Conservation (phyloP, 352 stramenopile genomes). For the Globisporangium iwayamae region DNA sequence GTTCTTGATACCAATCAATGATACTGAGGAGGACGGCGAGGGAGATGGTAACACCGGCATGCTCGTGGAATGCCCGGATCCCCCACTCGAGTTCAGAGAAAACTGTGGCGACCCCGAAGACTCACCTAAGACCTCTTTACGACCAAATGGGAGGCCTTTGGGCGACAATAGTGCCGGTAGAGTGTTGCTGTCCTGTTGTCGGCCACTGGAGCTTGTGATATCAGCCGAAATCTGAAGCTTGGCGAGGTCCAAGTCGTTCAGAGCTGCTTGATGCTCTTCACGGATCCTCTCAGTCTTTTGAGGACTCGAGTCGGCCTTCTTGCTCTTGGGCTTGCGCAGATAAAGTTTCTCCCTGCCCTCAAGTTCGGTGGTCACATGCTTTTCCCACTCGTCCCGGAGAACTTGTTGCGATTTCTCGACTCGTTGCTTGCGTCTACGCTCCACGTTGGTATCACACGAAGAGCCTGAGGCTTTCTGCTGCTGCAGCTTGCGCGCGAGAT, state of each 20-base stretch:
- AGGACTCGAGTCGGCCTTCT: background rate
- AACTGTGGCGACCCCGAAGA: background rate
- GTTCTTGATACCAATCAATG: background rate
- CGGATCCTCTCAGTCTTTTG: background rate
- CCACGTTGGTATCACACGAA: constrained; percentile 11
- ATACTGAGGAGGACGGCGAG: background rate
- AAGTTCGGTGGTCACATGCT: constrained; percentile 35
- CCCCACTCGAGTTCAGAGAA: background rate
- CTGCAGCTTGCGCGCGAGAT: constrained; percentile 53
- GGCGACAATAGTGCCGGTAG: constrained; percentile 14
- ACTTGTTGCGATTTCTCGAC: constrained; percentile 14
- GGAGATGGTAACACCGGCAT: constrained; percentile 9
- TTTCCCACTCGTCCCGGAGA: constrained; percentile 48
- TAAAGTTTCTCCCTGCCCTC: constrained; percentile 55
- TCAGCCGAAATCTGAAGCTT: background rate
- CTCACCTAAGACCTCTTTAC: background rate
- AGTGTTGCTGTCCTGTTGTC: constrained; percentile 4
- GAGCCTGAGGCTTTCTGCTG: constrained; percentile 15
- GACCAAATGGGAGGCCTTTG: constrained; percentile 2
- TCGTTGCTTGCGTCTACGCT: constrained; percentile 21
- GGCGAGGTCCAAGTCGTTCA: background rate
- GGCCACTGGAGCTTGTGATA: background rate
- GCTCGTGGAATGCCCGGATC: background rate
- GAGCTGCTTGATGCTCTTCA: background rate
- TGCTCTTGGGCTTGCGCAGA: constrained; percentile 21